Conservation (phyloP, 768 basidiomycete genomes). For the Pholiota microspora region DNA sequence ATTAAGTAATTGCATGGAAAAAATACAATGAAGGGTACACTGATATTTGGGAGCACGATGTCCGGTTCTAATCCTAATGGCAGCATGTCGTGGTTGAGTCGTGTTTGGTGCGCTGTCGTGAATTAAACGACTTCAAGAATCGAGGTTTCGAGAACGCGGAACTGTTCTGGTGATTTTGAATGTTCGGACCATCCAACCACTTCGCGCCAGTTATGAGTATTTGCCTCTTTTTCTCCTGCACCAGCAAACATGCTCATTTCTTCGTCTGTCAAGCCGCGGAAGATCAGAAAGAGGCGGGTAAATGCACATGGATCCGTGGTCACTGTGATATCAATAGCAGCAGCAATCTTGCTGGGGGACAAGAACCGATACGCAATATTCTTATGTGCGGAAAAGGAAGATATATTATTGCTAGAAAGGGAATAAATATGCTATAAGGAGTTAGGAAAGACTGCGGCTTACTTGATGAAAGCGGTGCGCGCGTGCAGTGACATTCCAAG, state of each 20-base stretch:
- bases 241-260: slow-evolving; percentile 73
- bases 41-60: neutral
- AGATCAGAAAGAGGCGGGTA: slow-evolving; percentile 84
- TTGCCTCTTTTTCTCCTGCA: slow-evolving; percentile 86
- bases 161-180: slow-evolving; percentile 69
- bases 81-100: neutral
- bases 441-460: slow-evolving; percentile 18
- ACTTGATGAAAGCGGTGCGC: slow-evolving; percentile 82
- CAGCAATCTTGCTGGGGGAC: slow-evolving; percentile 72
- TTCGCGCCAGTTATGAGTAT: slow-evolving; percentile 77
- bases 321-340: slow-evolving; percentile 87
- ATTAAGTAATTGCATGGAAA: slow-evolving; percentile 4
- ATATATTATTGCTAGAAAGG: slow-evolving; percentile 66
- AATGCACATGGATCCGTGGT: slow-evolving; percentile 78
- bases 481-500: slow-evolving; percentile 83
- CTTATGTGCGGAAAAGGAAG: slow-evolving; percentile 71
- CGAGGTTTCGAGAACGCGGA: slow-evolving; percentile 79
- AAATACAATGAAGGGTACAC: neutral
- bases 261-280: slow-evolving; percentile 78
- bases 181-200: slow-evolving; percentile 79
- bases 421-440: slow-evolving; percentile 1
- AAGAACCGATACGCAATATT: slow-evolving; percentile 92
- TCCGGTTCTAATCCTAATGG: neutral
- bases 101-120: neutral
- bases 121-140: slow-evolving; percentile 65